These are phyloP conservation scores for Fraxinus platypoda DNA, from an alignment of 305 asterid species.

Conservation along the genomic window DNA sequence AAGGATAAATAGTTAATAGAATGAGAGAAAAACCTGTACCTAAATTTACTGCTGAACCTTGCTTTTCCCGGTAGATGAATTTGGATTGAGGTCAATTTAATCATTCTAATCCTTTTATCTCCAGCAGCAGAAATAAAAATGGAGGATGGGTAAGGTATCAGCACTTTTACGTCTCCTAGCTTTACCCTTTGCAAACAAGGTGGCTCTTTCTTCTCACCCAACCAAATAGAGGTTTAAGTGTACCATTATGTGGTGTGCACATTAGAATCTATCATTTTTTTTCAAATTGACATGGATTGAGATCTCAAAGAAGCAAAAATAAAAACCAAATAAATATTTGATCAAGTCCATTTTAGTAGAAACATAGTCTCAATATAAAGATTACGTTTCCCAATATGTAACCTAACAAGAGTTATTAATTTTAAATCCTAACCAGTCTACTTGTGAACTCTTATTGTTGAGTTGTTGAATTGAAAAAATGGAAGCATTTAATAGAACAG, in stretches of 20 bases:
- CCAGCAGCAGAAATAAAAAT: background rate
- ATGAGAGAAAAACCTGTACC: background rate
- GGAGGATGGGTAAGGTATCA: background rate
- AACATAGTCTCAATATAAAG: background rate
- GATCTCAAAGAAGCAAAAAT: background rate
- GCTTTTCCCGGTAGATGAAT: background rate
- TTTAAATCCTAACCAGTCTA: background rate
- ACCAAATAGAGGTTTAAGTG: background rate
- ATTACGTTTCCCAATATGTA: background rate
- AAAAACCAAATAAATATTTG: background rate
- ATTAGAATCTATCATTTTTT: background rate
- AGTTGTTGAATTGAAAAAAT: background rate
- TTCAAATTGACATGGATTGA: background rate
- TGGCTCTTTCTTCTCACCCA: background rate
- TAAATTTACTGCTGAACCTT: background rate
- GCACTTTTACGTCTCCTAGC: background rate
- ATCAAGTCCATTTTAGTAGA: background rate
- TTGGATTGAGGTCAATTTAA: background rate
- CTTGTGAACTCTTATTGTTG: background rate
- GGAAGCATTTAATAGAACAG: background rate
- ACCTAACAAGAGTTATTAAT: background rate
- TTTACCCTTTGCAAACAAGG: background rate
- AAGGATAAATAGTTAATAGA: background rate
- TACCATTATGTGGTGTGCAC: background rate
- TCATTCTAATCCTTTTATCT: background rate